Conservation (phyloP, 371 early-diverging fungal genomes). For the Rhizopus sp. region DNA sequence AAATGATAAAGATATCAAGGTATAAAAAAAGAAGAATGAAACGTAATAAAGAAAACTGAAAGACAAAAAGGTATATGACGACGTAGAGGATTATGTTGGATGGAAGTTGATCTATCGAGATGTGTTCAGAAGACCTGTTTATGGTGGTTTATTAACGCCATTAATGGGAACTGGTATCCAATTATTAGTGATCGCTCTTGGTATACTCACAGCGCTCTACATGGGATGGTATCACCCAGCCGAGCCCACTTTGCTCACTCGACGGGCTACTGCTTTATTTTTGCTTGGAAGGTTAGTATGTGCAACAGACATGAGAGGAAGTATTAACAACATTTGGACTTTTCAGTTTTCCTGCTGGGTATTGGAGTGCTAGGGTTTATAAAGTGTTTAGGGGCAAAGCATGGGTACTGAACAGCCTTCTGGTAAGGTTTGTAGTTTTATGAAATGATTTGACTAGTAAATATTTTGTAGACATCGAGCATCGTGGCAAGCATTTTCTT, state of each 20-base stretch:
- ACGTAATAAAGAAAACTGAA: neutral
- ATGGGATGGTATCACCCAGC: constrained; percentile 37
- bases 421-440: constrained; percentile 26
- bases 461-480: constrained; percentile 29
- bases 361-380: constrained; percentile 44
- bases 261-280: constrained; percentile 22
- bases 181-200: constrained; percentile 18
- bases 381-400: constrained; percentile 49
- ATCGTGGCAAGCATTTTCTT: constrained; percentile 34
- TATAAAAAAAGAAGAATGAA: neutral
- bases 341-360: constrained; percentile 37
- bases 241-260: constrained; percentile 33
- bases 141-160: constrained; percentile 50
- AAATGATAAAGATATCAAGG: constrained; percentile 23
- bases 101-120: constrained; percentile 51
- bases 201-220: constrained; percentile 19
- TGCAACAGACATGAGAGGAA: neutral
- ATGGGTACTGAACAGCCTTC: constrained; percentile 43
- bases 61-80: constrained; percentile 26
- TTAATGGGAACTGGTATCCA: constrained; percentile 48
- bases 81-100: constrained; percentile 44
- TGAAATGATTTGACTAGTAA: no score
- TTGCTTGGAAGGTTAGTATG: constrained; percentile 28
- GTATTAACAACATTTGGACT: neutral
- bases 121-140: constrained; percentile 50